Evolutionary conservation across 306 rosid species (phyloP), one percentile per base, ranked within the genome.

Genomic region (Fagus crenata): DNA sequence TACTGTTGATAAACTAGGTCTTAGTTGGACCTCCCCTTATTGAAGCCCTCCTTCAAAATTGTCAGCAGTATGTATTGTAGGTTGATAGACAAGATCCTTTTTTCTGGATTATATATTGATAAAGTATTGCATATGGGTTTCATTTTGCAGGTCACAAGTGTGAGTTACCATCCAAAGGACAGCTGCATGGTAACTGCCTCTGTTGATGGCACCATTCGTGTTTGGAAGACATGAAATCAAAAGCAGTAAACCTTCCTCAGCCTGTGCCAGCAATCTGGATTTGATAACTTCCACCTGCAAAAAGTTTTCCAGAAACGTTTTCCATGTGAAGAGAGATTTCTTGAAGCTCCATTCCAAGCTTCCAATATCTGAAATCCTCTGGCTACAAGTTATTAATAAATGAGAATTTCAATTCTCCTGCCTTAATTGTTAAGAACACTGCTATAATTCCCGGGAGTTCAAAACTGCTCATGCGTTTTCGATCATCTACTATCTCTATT

Each of bases 111-210:
- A 22, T 22, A 22, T 22, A 22, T 22, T 22, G 28, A 22, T 22
- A 22, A 22, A 22, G 28, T 22, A 22, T 22, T 22, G 49, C 40
- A 22, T 3, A 18, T 53, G 67, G 53, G 8, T 72, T 74, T 56
- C 53, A 42, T 80, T 80, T 75, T 42, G 43, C 87, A 95, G 97
- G 96, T 95, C 60, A 95, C 98, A 12, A 95, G 98, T 65, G 96
- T 92, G 77, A 95, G 97, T 83, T 95, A 90, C 84, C 98, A 95
- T 77, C 97, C 90, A 6, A 87, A 80, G 75, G 93, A 92, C 36
- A 84, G 73, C 75, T 92, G 97, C 78, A 89, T 92, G 97, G 58
- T 88, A 73, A 89, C 96, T 53, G 83, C 96, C 74, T 92, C 97
- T 0, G 93, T 95, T 18, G 97, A 89, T 77, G 93, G 97, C 80